Base-by-base conservation (phyloP, 2,329 filamentous ascomycete species). In the Mycogone perniciosa region DNA sequence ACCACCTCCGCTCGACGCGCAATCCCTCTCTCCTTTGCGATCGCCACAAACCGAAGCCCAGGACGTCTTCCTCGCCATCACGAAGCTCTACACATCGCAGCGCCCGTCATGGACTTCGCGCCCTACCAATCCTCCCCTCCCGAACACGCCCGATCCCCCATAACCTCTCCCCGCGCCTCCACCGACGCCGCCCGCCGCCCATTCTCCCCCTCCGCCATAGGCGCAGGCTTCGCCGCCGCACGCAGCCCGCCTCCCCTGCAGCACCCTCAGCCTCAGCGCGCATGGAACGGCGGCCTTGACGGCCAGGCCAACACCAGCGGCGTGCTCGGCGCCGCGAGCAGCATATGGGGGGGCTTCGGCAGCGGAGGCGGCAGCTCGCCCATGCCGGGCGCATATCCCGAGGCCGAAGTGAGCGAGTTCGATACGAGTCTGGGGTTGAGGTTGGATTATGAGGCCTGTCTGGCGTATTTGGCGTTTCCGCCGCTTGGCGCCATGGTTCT, bases 61-160 rank as follows among this genome's bases (percentile, higher is more conserved):
- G 20, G 38, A 1, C 38, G 2, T 35, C 33, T 8, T 35, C 7
- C 33, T 20, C 13, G 10, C 13, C 13, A 5, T 42, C 39, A 26
- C 20, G 38, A 26, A 40, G 20, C 38, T n/a, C 8, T n/a, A 41
- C 26, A 41, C 5, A 41, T 2, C 38, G 9, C 33, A 34, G 27
- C 38, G 11, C 27, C 56, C 54, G 73, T 61, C 50, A 93, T 93
- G 88, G 88, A 96, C 74, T 99, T 97, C 68, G 93, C 93, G 42
- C 93, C 93, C 35, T 99, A 97, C 72, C 93, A 97, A 75, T 92
- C 92, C 69, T 86, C 86, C 44, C 86, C 87, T 11, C 93, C 93
- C 7, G 91, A 97, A 73, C 79, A 86, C 60, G 82, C 84, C 59
- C 88, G 92, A 62, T 95, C 89, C 20, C 89, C 90, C 47, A 70